A percentile compares a stretch with the other conserved stretches of the same genome.
These are phyloP conservation scores for Zangia roseola DNA, from an alignment of 768 basidiomycete genomes.

Conservation along the genomic window DNA sequence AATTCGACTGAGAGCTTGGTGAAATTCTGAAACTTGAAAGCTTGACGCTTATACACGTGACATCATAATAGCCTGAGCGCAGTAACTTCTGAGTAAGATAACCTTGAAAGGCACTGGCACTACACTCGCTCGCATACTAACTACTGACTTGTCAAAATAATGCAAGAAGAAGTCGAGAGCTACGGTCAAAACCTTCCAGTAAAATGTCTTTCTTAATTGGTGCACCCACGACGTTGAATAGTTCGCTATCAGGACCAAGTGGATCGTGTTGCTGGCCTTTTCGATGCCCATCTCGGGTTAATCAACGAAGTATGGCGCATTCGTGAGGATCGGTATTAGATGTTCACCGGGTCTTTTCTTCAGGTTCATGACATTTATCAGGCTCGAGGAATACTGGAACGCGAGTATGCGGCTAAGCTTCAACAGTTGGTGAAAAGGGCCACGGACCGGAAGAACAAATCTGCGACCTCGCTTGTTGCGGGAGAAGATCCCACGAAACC, in stretches of 20 bases:
- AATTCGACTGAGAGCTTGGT: no score
- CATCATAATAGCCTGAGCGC: no score
- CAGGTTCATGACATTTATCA: slow-evolving; percentile 75
- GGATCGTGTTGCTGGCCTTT: slow-evolving; percentile 54
- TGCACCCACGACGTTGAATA: slow-evolving; percentile 6
- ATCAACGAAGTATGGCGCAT: slow-evolving; percentile 52
- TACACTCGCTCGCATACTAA: not conserved
- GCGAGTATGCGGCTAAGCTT: slow-evolving; percentile 76
- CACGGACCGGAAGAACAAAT: slow-evolving; percentile 66
- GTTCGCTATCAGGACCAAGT: slow-evolving; percentile 66
- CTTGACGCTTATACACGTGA: slow-evolving; percentile 3
- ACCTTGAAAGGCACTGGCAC: no score
- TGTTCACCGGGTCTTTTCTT: not conserved
- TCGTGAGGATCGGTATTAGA: not conserved
- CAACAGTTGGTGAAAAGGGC: slow-evolving; percentile 65
- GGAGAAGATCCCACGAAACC: slow-evolving; percentile 68
- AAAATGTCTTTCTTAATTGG: slow-evolving; percentile 16
- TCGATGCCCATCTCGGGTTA: slow-evolving; percentile 65
- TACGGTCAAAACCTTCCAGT: slow-evolving; percentile 60
- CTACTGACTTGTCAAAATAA: not conserved
- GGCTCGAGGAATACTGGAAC: slow-evolving; percentile 66
- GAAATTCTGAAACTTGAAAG: no score
- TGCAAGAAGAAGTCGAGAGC: slow-evolving; percentile 19
- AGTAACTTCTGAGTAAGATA: no score
- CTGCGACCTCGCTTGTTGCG: slow-evolving; percentile 51